Evolutionary conservation across 371 early-diverging fungal genomes (phyloP), one percentile per base, ranked within the genome.

Genomic region (Rhizopus sp.): DNA sequence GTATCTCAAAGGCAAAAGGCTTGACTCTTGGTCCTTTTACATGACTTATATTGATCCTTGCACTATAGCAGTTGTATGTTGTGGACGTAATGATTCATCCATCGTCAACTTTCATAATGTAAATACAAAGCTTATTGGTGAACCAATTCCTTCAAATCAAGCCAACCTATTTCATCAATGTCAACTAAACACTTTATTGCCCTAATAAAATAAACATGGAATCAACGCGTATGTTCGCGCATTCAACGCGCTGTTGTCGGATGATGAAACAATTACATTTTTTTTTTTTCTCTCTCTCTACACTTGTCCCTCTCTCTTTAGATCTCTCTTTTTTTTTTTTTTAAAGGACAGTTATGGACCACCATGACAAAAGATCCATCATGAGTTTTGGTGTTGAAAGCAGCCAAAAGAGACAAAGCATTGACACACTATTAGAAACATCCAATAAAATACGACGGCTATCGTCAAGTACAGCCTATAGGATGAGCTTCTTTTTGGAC

Each of bases 31-130:
- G 69, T 17, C 29, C 15, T 68, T 64, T 32, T 57, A 65, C 34
- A 32, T 73, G 5, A 44, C 53, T 34, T 64, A 62, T 57, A n/a
- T 73, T 23, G 73, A 73, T 53, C 9, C 17, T 8, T 33, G 41
- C 15, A 57, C 65, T 3, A 13, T 72, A 2, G 60, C 59, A 42
- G 63, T 57, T 6, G 54, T 72, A 23, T 72, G 72, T 34, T 68
- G 17, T 53, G 61, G 60, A 16, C 34, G 32, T 55, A 46, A 51
- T 35, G 16, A n/a, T 41, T 5, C n/a, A 31, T 41, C 46, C 2
- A 9, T 29, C 29, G 29, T n/a, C 9, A 9, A 7, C 7, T 29
- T 46, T 12, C 4, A 46, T 8, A 7, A 46, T 29, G 0, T 29
- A 23, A 23, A 23, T 29, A 46, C 46, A 7, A 46, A 46, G 29